Evolutionary conservation across 1,139 yeast genomes (phyloP).

Genomic region (Ogataea hybrid): DNA sequence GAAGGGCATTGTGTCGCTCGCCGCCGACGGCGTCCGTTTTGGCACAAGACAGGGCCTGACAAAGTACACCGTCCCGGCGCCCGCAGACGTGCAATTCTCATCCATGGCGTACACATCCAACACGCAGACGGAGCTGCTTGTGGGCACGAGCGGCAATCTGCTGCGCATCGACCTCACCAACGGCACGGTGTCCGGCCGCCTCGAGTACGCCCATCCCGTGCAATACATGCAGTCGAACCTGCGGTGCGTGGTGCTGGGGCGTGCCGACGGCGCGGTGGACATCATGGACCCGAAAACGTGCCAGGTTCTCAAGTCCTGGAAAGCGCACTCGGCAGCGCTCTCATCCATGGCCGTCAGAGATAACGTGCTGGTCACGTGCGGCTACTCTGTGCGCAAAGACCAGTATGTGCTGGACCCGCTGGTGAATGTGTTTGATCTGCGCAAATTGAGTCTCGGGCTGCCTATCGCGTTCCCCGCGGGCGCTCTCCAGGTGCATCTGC

Average conservation of each 20-base stretch:
- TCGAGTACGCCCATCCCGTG: constrained; percentile 40
- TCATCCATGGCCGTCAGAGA: constrained; percentile 81
- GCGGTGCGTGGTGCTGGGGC: constrained; percentile 60
- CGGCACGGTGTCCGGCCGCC: constrained; percentile 39
- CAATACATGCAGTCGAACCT: constrained; percentile 39
- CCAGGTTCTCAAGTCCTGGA: constrained; percentile 54
- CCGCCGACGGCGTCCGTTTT: constrained; percentile 51
- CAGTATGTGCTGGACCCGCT: constrained; percentile 69
- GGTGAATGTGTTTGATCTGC: constrained; percentile 77
- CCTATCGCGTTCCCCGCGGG: constrained; percentile 92
- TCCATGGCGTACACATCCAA: constrained; percentile 36
- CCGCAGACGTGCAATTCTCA: constrained; percentile 32
- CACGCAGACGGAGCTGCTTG: constrained; percentile 39
- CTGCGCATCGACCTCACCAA: constrained; percentile 62
- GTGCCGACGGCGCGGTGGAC: constrained; percentile 66
- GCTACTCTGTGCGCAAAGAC: constrained; percentile 61
- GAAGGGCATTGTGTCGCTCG: constrained; percentile 59
- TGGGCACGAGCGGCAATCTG: constrained; percentile 39
- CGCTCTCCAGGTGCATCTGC: constrained; percentile 79
- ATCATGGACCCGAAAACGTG: constrained; percentile 68
- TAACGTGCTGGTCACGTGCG: constrained; percentile 77
- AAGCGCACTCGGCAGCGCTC: constrained; percentile 72
- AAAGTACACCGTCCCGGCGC: constrained; percentile 38
- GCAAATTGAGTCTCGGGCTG: constrained; percentile 69
- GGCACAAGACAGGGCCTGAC: constrained; percentile 59